Evolutionary conservation across 495 filamentous ascomycete genomes (phyloP), one percentile per base, ranked within the genome.

Genomic region (Penicillium odoratum): DNA sequence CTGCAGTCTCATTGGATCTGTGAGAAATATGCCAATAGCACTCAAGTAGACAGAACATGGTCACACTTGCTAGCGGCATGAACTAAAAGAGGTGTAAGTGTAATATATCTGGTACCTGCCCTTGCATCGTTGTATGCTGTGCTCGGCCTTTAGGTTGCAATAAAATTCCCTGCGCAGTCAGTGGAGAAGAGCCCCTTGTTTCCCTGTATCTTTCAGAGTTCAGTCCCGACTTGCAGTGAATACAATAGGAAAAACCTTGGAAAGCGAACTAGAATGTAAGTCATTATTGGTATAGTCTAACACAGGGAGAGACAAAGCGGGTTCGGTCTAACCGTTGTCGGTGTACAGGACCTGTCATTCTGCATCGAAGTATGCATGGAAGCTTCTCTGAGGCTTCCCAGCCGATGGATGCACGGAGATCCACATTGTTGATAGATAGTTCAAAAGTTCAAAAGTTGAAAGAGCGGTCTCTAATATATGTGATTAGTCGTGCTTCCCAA

Each of bases 281-380:
- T 38, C 52, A 54, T 48, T 55, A 45, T 62, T 55, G 50, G 28
- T 56, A 56, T 45, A 46, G 5, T 31, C n/a, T 3, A 28, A n/a
- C 56, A 46, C n/a, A 53, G 46, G 13, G 36, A 38, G 34, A 53
- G 36, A 59, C 21, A 50, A 57, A 49, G 49, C 53, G 36, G 49
- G 43, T 55, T 48, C 53, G 10, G 51, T 53, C 53, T 21, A 48
- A 46, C 59, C 59, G 62, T 64, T 64, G 66, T 61, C 49, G 58
- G 63, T 58, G 56, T 65, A 63, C 64, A 57, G 51, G 58, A 38
- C 49, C 47, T 34, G 0, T 49, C 56, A 10, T 49, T 36, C 64
- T 75, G 72, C 72, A 75, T 58, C 68, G 72, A 77, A 77, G 69
- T 56, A 57, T 74, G 69, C 68, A 69, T 70, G 57, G 72, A 77